Evolutionary conservation across 139 green algal genomes (phyloP), one percentile per base, ranked within the genome.

Genomic region (Volvox africanus): DNA sequence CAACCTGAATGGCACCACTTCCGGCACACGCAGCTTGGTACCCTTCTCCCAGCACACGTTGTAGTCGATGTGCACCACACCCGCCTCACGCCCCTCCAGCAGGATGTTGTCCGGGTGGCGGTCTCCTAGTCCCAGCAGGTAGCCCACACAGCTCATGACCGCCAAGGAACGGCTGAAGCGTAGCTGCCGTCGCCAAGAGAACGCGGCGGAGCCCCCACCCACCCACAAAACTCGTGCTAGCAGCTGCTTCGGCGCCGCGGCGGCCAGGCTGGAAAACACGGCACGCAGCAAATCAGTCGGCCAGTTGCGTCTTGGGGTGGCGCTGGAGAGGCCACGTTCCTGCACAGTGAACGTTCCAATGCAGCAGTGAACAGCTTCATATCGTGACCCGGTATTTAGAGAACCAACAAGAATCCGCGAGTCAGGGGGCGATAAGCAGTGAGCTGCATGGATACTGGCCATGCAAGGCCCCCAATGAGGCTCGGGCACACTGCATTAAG

Each of bases 81-180:
- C 97, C 30, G 97, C 97, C 94, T 99, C 99, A 87, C 99, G 97
- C 80, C 99, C 99, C 95, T 97, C 96, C 67, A 98, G 92, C 92
- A 99, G 94, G n/a, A 99, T 94, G 94, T 99, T 99, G 93, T 99
- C 97, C 68, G 98, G 81, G 80, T 99, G 97, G 35, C 97, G 92
- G 93, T 99, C 97, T 0, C 97, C 97, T 36, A 99, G 91, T 0
- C 97, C 97, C 55, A 99, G 87, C 85, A 99, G 87, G 90, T 97
- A 96, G 28, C 98, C 97, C 67, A 98, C 88, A 68, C 98, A 94
- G 94, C 95, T 97, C 80, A 95, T 96, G 19, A 96, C 89, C 0
- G 95, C 97, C 50, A 94, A 76, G 26, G 94, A 97, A 0, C 65
- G 30, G 1, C 91, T 87, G 85, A 94, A 99, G n/a, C 55, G 19